These are phyloP conservation scores for Limonium bicolor DNA, from an alignment of 148 eudicot genomes.

Conservation along the genomic window DNA sequence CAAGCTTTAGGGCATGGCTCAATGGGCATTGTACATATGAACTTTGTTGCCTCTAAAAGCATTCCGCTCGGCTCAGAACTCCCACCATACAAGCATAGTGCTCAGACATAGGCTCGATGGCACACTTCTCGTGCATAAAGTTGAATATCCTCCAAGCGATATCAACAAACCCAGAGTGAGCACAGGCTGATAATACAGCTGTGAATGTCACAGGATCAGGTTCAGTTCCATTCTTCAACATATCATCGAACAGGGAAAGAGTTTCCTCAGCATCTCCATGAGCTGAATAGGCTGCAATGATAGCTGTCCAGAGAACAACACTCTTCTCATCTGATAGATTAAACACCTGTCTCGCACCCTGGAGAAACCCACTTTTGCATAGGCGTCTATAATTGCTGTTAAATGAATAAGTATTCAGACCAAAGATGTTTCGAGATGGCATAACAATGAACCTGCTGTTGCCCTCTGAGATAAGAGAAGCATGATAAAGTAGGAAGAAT, in stretches of 20 bases:
- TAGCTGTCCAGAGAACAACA: slow-evolving; percentile 59
- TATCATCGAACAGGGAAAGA: slow-evolving; percentile 24
- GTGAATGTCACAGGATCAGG: slow-evolving; percentile 59
- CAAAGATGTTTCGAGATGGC: slow-evolving; percentile 28
- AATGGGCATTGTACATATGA: slow-evolving; percentile 35
- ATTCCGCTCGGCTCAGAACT: slow-evolving; percentile 37
- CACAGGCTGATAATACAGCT: slow-evolving; percentile 45
- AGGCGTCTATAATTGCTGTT: slow-evolving; percentile 41
- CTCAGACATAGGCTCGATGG: slow-evolving; percentile 36
- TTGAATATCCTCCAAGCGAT: slow-evolving; percentile 34
- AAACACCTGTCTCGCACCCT: slow-evolving; percentile 31
- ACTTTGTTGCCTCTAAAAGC: slow-evolving; percentile 29
- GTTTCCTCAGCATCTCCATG: slow-evolving; percentile 37
- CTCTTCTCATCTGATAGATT: slow-evolving; percentile 28
- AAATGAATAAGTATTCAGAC: slow-evolving; percentile 30
- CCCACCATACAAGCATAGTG: slow-evolving; percentile 63
- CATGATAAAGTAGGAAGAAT: slow-evolving; percentile 38
- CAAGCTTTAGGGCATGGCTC: slow-evolving; percentile 39
- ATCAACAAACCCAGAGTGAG: slow-evolving; percentile 34
- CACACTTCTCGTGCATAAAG: slow-evolving; percentile 22
- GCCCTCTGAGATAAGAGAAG: slow-evolving; percentile 28
- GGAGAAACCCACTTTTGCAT: slow-evolving; percentile 46
- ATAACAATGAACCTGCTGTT: slow-evolving; percentile 46
- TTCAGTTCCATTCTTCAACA: slow-evolving; percentile 24
- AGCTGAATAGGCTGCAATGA: slow-evolving; percentile 44